Percentiles rank a stretch among this genome's conserved stretches.
Evolutionary conservation across 306 rosid species (phyloP).

Genomic region (Cucumis hystrix): DNA sequence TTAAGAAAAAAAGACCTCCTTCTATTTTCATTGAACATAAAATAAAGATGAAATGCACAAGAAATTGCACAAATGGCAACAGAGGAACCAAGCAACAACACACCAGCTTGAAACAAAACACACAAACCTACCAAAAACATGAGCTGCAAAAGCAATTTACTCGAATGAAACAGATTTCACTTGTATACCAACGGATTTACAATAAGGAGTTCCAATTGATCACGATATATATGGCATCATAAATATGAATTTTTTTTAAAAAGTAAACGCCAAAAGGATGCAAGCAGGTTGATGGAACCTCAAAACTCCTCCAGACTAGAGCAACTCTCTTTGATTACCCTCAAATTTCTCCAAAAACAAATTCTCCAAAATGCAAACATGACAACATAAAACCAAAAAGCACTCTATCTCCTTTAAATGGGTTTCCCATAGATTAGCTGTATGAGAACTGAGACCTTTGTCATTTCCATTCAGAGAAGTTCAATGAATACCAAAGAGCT

Average conservation of each 20-base stretch:
- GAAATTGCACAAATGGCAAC: background rate
- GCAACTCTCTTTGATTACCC: background rate
- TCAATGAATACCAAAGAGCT: background rate
- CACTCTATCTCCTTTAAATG: background rate
- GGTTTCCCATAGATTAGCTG: background rate
- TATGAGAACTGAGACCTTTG: background rate
- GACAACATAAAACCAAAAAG: background rate
- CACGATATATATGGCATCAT: background rate
- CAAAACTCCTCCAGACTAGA: background rate
- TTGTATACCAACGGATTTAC: background rate
- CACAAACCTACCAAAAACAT: too few species aligned
- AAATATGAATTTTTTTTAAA: background rate
- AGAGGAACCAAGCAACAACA: background rate
- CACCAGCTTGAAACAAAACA: background rate
- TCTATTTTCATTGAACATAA: background rate
- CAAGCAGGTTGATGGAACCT: background rate
- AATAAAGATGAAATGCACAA: background rate
- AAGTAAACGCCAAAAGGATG: background rate
- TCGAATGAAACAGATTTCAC: too few species aligned
- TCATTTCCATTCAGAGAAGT: background rate
- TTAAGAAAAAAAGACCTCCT: background rate
- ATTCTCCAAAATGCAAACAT: background rate
- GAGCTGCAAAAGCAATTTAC: too few species aligned
- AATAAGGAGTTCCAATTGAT: background rate
- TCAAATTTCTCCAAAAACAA: background rate